Conservation (phyloP, 352 stramenopile species). For the Phytopythium montanum region DNA sequence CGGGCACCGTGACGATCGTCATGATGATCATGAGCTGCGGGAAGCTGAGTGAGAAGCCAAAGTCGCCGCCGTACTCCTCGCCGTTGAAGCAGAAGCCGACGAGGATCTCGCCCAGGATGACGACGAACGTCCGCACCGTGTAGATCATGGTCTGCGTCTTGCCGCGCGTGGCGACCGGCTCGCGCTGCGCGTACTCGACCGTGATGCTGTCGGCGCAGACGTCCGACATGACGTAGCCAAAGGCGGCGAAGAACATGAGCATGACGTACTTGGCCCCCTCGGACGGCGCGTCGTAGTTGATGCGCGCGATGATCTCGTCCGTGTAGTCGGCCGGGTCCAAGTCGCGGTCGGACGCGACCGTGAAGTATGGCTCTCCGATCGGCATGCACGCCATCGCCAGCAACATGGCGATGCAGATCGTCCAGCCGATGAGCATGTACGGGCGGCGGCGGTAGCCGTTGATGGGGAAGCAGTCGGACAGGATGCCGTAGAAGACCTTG, state of each 20-base stretch:
- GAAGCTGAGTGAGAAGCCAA: conserved; percentile 25
- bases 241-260: conserved; percentile 63
- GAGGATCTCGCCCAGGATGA: conserved; percentile 34
- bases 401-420: conserved; percentile 29
- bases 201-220: conserved; percentile 61
- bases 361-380: conserved; percentile 45
- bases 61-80: conserved; percentile 20
- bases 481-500: conserved; percentile 63
- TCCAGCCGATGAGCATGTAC: conserved; percentile 63
- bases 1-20: conserved; percentile 11
- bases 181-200: conserved; percentile 41
- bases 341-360: conserved; percentile 16
- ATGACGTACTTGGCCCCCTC: conserved; percentile 55
- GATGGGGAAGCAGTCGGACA: conserved; percentile 55
- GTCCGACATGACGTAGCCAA: conserved; percentile 77
- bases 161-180: conserved; percentile 35
- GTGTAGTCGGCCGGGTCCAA: conserved; percentile 20
- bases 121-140: conserved; percentile 24
- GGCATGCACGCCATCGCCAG: conserved; percentile 39
- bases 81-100: conserved; percentile 23
- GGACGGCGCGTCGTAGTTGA: conserved; percentile 30
- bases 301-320: conserved; percentile 13
- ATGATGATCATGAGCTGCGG: conserved; percentile 28
- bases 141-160: conserved; percentile 47
- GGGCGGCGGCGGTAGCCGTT: conserved; percentile 52